Evolutionary conservation across 495 filamentous ascomycete species (phyloP).

Genomic region (Penicillium subrubescens): DNA sequence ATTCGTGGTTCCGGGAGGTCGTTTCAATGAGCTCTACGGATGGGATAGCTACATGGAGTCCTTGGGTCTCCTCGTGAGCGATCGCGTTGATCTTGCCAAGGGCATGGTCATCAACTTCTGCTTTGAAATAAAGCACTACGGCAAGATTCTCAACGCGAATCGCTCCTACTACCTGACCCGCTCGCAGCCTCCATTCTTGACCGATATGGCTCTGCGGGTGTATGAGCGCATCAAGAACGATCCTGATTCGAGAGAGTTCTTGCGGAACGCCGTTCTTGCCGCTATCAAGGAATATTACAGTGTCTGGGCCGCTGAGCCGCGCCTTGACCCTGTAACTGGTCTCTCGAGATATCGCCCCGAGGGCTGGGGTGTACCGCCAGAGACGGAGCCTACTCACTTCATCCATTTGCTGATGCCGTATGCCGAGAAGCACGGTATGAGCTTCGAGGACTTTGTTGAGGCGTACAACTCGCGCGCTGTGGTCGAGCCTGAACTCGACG

Average conservation of each 20-base stretch:
- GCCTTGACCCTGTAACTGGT: slow-evolving; percentile 77
- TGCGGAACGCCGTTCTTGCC: slow-evolving; percentile 75
- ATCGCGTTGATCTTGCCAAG: slow-evolving; percentile 81
- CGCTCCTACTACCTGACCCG: slow-evolving; percentile 91
- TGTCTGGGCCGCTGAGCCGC: slow-evolving; percentile 82
- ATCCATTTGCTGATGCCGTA: slow-evolving; percentile 84
- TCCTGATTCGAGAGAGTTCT: slow-evolving; percentile 72
- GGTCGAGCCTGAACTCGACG: slow-evolving; percentile 83
- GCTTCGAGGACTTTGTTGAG: slow-evolving; percentile 76
- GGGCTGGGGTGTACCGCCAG: slow-evolving; percentile 89
- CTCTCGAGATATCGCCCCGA: slow-evolving; percentile 86
- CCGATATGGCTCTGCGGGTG: slow-evolving; percentile 91
- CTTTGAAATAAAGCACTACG: slow-evolving; percentile 97
- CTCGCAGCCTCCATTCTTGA: slow-evolving; percentile 95
- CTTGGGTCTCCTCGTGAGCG: slow-evolving; percentile 78
- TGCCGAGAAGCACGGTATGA: slow-evolving; percentile 79
- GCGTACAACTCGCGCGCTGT: slow-evolving; percentile 83
- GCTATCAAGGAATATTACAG: slow-evolving; percentile 96
- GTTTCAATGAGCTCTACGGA: slow-evolving; percentile 96
- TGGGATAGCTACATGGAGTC: slow-evolving; percentile 99
- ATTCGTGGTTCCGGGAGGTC: slow-evolving; percentile 92
- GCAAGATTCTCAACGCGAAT: slow-evolving; percentile 96
- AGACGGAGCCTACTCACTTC: slow-evolving; percentile 90
- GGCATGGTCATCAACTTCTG: slow-evolving; percentile 94
- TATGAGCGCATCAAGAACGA: slow-evolving; percentile 87